Base-by-base conservation (phyloP, 495 filamentous ascomycete genomes). In the Talaromyces borbonicus region DNA sequence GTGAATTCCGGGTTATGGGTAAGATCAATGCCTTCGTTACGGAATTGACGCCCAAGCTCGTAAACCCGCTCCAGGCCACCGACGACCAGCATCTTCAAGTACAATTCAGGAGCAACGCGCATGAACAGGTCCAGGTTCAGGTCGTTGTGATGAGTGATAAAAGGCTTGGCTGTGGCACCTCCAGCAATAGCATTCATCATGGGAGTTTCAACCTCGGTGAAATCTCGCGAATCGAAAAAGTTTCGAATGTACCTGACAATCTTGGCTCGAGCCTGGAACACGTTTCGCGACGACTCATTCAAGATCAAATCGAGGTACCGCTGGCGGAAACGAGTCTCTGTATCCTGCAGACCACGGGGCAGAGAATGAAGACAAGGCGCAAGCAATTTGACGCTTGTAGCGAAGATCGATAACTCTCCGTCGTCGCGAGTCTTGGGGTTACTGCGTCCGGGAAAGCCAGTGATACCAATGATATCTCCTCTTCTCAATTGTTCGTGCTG, bases 1-100 rank as follows among this genome's bases (percentile, higher is more conserved):
- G 93, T 97, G 72, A 97, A 99, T 57, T 99, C 92, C 2, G 92
- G 92, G 69, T 99, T 99, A 73, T 99, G 93, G 11, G 92, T 96
- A 43, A 93, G 71, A 67, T 99, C 92, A 56, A 93, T 85, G 44
- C 87, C 89, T 62, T 99, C 92, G 54, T 97, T 99, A 48, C 92
- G 73, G 75, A 97, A 95, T 50, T 87, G 82, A 2, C 84, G 78
- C 15, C 93, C 92, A 42, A 97, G 75, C 57, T 99, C 92, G 63
- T 92, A 97, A 8, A 97, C 90, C 52, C 82, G 76, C 64, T 95
- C 84, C 4, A 96, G 70, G 37, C 92, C 92, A 58, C 92, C 92
- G 14, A 97, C 89, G 19, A 97, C 83, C 38, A 99, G 75, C 74
- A 87, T 83, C 79, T 99, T 99, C 50, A 99, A 79, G 66, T 90